Conservation (phyloP, 2,329 filamentous ascomycete species). For the Ustulina deusta region DNA sequence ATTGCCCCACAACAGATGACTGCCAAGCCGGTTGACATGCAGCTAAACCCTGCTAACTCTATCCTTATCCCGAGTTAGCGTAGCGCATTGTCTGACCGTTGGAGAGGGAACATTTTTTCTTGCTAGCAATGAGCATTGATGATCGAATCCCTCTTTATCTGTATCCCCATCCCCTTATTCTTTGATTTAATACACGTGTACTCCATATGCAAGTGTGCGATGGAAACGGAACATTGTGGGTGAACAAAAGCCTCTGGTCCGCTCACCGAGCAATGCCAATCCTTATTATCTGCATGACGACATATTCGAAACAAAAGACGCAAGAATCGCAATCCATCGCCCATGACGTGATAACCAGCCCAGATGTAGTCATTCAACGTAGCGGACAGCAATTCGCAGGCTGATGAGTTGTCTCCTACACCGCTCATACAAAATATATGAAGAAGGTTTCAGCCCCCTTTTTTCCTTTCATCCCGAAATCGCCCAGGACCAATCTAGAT, state of each 20-base stretch:
- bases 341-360: slow-evolving; percentile 38
- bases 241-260: background rate
- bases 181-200: background rate
- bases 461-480: slow-evolving; percentile 22
- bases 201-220: background rate
- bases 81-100: background rate
- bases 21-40: slow-evolving; percentile 35
- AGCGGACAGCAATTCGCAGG: slow-evolving; percentile 29
- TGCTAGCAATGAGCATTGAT: background rate
- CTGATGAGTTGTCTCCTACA: slow-evolving; percentile 15
- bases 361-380: slow-evolving; percentile 36
- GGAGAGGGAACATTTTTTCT: background rate
- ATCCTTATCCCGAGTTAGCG: background rate
- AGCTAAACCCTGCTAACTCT: slow-evolving; percentile 22
- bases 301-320: slow-evolving; percentile 30
- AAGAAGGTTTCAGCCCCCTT: slow-evolving; percentile 18
- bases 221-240: background rate
- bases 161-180: background rate
- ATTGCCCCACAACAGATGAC: background rate
- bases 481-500: slow-evolving; percentile 23
- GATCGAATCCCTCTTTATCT: background rate
- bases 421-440: slow-evolving; percentile 25
- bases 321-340: slow-evolving; percentile 28
- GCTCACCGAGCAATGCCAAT: background rate
- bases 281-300: slow-evolving; percentile 26